These are phyloP conservation scores for Annulohypoxylon truncatum DNA, from an alignment of 2,329 filamentous ascomycete genomes.

Conservation along the genomic window DNA sequence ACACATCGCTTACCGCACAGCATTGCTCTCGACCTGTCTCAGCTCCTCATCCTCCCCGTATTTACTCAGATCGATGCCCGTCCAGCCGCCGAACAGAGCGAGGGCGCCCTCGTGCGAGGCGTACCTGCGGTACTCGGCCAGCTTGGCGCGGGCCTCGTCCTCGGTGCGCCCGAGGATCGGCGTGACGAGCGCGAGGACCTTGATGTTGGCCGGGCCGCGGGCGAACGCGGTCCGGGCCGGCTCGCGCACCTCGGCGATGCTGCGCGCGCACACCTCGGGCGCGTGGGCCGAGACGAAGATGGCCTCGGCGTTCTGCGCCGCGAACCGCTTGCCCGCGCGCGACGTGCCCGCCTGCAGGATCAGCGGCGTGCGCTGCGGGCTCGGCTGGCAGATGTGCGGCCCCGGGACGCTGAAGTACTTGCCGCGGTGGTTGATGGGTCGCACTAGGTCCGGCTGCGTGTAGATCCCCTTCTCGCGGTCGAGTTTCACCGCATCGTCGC, in stretches of 20 bases:
- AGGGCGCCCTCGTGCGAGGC: slow-evolving; percentile 72
- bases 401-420: slow-evolving; percentile 73
- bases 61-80: slow-evolving; percentile 62
- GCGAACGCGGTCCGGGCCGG: slow-evolving; percentile 64
- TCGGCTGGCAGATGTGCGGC: slow-evolving; percentile 73
- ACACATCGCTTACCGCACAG: slow-evolving; percentile 53
- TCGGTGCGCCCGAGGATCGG: slow-evolving; percentile 74
- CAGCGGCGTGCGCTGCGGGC: slow-evolving; percentile 75
- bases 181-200: slow-evolving; percentile 74
- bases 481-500: slow-evolving; percentile 72
- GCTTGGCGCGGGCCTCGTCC: slow-evolving; percentile 73
- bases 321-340: slow-evolving; percentile 72
- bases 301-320: slow-evolving; percentile 76
- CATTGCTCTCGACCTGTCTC: slow-evolving; percentile 55
- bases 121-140: slow-evolving; percentile 69
- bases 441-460: slow-evolving; percentile 62
- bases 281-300: slow-evolving; percentile 77
- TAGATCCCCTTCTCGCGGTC: slow-evolving; percentile 70
- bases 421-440: slow-evolving; percentile 74
- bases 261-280: slow-evolving; percentile 69
- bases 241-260: slow-evolving; percentile 71
- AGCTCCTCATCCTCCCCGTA: slow-evolving; percentile 56
- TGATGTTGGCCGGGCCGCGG: slow-evolving; percentile 70
- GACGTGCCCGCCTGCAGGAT: slow-evolving; percentile 78
- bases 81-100: slow-evolving; percentile 80